phyloP scores from a whole-genome alignment of 2,329 filamentous ascomycete species.

The Fusarium newnesense region DNA sequence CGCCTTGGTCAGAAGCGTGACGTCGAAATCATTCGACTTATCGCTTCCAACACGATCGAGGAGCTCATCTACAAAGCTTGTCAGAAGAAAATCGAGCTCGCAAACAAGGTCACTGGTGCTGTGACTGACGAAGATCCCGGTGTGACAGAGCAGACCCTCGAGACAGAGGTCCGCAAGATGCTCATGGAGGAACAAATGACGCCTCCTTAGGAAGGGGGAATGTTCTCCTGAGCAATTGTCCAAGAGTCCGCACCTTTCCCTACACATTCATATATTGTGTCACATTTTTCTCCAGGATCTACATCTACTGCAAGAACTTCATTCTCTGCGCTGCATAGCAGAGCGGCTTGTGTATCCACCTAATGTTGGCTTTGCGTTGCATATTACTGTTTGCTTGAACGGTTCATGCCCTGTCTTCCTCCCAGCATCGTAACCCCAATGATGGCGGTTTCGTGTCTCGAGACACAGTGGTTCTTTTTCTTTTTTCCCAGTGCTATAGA shows the following conservation, averaged over 20 bases:
- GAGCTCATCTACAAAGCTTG: slow-evolving; percentile 93
- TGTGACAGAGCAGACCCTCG: slow-evolving; percentile 51
- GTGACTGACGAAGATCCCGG: slow-evolving; percentile 45
- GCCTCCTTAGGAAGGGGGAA: slow-evolving; percentile 48
- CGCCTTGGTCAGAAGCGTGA: slow-evolving; percentile 90
- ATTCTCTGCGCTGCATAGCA: slow-evolving; percentile 28
- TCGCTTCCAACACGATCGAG: slow-evolving; percentile 85
- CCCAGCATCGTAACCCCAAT: background rate
- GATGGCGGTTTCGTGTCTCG: slow-evolving; percentile 7
- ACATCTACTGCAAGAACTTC: slow-evolving; percentile 4
- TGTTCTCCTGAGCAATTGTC: slow-evolving; percentile 9
- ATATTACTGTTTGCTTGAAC: background rate
- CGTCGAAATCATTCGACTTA: slow-evolving; percentile 89
- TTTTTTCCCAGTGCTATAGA: background rate
- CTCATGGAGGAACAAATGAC: slow-evolving; percentile 53
- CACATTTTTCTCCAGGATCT: slow-evolving; percentile 2
- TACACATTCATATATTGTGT: background rate
- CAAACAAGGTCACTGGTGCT: slow-evolving; percentile 66
- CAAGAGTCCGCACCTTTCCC: background rate
- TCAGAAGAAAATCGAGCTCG: slow-evolving; percentile 91
- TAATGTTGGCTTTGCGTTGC: slow-evolving; percentile 14
- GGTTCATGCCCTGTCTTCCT: background rate
- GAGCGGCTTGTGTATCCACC: slow-evolving; percentile 23
- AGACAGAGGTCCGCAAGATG: slow-evolving; percentile 58
- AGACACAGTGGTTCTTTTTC: background rate